Percentiles rank a stretch among this genome's conserved stretches.
phyloP scores from a whole-genome alignment of 2,329 filamentous ascomycete genomes.

The Aspergillus sp. region DNA sequence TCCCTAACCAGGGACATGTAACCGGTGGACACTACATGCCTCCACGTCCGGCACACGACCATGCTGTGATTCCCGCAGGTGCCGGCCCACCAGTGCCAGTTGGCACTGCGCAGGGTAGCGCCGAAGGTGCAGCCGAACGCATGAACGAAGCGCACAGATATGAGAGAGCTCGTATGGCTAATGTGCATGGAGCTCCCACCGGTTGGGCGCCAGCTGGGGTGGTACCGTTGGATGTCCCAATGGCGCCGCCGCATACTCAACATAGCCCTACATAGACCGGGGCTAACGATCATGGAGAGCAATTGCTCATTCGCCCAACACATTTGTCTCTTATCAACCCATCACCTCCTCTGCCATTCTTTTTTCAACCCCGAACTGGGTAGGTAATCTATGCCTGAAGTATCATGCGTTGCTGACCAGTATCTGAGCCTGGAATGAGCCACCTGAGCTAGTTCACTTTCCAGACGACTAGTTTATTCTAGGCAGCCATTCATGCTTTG shows the following conservation, averaged over 20 bases:
- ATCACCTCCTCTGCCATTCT: background rate
- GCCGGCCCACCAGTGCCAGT: conserved; percentile 24
- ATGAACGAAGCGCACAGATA: conserved; percentile 31
- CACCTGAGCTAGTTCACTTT: background rate
- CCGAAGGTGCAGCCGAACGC: conserved; percentile 17
- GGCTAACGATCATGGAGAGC: background rate
- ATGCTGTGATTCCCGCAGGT: conserved; percentile 24
- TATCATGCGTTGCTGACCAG: background rate
- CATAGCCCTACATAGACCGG: conserved; percentile 18
- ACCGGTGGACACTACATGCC: conserved; percentile 35
- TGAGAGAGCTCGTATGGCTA: conserved; percentile 27
- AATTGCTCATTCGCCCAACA: background rate
- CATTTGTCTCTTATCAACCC: background rate
- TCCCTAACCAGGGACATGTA: conserved; percentile 43
- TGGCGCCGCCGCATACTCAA: conserved; percentile 28
- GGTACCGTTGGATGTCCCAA: conserved; percentile 33
- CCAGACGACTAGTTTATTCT: background rate
- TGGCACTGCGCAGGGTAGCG: conserved; percentile 21
- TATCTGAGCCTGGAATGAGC: background rate
- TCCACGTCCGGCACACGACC: conserved; percentile 29
- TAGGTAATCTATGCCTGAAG: background rate
- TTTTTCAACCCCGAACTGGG: background rate
- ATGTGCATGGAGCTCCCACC: conserved; percentile 33
- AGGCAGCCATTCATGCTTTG: background rate
- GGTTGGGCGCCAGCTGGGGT: conserved; percentile 28